phyloP scores from a whole-genome alignment of 2,329 filamentous ascomycete species.

The Aureobasidium sp. region DNA sequence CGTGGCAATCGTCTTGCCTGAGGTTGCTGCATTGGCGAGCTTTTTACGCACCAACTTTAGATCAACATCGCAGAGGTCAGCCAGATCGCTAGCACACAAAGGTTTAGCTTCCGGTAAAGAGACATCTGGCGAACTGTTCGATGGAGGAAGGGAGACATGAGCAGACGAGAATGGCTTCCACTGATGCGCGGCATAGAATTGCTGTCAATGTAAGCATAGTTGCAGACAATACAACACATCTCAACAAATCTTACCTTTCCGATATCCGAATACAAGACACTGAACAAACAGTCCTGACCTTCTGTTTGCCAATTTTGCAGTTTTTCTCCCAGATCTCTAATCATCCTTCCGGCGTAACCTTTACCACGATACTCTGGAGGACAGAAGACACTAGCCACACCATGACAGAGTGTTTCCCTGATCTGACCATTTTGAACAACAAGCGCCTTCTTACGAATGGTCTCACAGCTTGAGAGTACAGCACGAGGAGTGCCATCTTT shows the following conservation, averaged over 20 bases:
- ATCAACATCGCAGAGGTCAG: constrained; percentile 54
- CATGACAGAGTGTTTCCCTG: constrained; percentile 57
- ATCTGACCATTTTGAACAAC: constrained; percentile 36
- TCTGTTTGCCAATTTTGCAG: constrained; percentile 46
- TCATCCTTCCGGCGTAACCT: constrained; percentile 72
- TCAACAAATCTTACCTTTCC: constrained; percentile 43
- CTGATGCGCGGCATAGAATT: constrained; percentile 67
- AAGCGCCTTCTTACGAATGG: constrained; percentile 39
- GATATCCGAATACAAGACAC: constrained; percentile 79
- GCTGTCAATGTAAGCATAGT: constrained; percentile 20
- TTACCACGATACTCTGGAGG: constrained; percentile 55
- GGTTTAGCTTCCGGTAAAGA: constrained; percentile 12
- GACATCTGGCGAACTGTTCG: constrained; percentile 17
- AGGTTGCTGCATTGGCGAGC: constrained; percentile 29
- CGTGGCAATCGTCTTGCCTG: constrained; percentile 49
- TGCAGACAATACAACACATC: neutral
- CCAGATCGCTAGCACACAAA: constrained; percentile 53
- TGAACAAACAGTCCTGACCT: constrained; percentile 49
- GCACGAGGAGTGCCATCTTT: constrained; percentile 23
- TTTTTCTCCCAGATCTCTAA: constrained; percentile 52
- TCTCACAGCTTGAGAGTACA: constrained; percentile 52
- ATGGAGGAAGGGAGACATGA: constrained; percentile 57
- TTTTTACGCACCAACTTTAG: constrained; percentile 50
- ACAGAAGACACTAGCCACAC: constrained; percentile 70
- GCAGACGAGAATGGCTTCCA: constrained; percentile 68